These are phyloP conservation scores for Trypethelium eluteriae DNA, from an alignment of 495 filamentous ascomycete species.

Conservation along the genomic window DNA sequence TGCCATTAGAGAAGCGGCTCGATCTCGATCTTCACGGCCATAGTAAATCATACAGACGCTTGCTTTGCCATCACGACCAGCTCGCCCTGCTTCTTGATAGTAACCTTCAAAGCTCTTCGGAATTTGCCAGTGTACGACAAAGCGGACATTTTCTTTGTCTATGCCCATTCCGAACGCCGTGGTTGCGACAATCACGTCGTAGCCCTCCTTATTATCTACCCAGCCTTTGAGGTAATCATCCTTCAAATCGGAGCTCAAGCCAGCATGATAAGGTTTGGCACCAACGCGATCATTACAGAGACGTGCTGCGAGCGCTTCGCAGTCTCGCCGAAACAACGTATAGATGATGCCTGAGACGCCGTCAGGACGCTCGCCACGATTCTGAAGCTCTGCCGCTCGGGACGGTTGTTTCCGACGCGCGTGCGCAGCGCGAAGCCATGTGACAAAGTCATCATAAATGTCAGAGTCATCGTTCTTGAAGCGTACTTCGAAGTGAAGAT, in stretches of 20 bases:
- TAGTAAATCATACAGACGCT: slow-evolving; percentile 84
- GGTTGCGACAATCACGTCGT: slow-evolving; percentile 88
- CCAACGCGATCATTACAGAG: slow-evolving; percentile 56
- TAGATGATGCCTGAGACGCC: slow-evolving; percentile 84
- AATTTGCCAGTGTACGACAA: slow-evolving; percentile 87
- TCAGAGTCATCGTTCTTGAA: slow-evolving; percentile 68
- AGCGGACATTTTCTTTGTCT: slow-evolving; percentile 86
- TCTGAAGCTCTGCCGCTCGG: slow-evolving; percentile 45
- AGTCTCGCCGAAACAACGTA: slow-evolving; percentile 67
- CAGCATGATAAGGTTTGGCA: slow-evolving; percentile 65
- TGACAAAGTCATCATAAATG: slow-evolving; percentile 58
- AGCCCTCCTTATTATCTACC: slow-evolving; percentile 64
- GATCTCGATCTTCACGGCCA: slow-evolving; percentile 71
- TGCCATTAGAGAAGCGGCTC: slow-evolving; percentile 45
- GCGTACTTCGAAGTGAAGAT: slow-evolving; percentile 88
- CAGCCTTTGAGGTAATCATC: slow-evolving; percentile 60
- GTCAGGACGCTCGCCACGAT: slow-evolving; percentile 45
- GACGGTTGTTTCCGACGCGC: slow-evolving; percentile 48
- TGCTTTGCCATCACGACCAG: slow-evolving; percentile 81
- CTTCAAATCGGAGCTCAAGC: slow-evolving; percentile 52
- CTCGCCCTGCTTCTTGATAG: slow-evolving; percentile 90
- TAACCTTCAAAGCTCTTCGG: slow-evolving; percentile 91
- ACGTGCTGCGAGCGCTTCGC: slow-evolving; percentile 62
- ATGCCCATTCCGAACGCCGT: slow-evolving; percentile 98
- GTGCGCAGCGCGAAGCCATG: slow-evolving; percentile 67